A percentile compares a stretch with the other conserved stretches of the same genome.
Conservation (phyloP, 352 stramenopile genomes). For the Phytophthora pistaciae region DNA sequence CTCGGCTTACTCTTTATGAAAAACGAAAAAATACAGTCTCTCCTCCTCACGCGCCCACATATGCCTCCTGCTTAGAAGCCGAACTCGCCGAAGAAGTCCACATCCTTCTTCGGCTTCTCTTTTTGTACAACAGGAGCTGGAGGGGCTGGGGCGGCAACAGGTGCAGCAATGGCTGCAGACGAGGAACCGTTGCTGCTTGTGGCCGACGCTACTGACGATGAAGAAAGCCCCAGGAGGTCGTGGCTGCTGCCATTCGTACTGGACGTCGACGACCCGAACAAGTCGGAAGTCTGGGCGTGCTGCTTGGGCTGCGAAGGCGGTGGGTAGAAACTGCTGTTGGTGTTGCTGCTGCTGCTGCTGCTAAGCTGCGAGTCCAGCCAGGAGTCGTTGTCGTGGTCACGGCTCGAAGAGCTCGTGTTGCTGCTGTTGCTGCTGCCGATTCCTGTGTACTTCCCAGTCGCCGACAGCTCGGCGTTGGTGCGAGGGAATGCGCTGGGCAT, state of each 20-base stretch:
- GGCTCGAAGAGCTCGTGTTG: constrained; percentile 39
- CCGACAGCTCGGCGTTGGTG: constrained; percentile 62
- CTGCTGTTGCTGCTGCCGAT: constrained; percentile 49
- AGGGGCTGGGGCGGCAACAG: constrained; percentile 31
- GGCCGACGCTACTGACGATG: constrained; percentile 22
- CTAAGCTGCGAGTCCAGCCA: constrained; percentile 70
- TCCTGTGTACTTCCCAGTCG: constrained; percentile 74
- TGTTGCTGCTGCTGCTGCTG: constrained; percentile 21
- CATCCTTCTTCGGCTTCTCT: constrained; percentile 76
- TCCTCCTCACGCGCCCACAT: neutral
- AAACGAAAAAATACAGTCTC: constrained; percentile 4
- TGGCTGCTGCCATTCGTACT: constrained; percentile 36
- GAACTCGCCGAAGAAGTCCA: constrained; percentile 89
- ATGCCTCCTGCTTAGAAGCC: constrained; percentile 60
- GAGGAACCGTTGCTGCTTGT: constrained; percentile 31
- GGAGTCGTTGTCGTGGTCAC: constrained; percentile 75
- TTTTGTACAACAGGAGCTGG: constrained; percentile 41
- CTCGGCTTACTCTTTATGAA: constrained; percentile 36
- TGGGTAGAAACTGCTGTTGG: constrained; percentile 27
- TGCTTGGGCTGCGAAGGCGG: constrained; percentile 31
- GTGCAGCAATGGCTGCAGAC: constrained; percentile 20
- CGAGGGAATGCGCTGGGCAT: constrained; percentile 55
- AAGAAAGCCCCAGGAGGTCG: constrained; percentile 39
- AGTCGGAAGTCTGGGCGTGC: constrained; percentile 51
- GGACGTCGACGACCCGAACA: constrained; percentile 54